A percentile compares a stretch with the other conserved stretches of the same genome.
Evolutionary conservation across 768 basidiomycete species (phyloP).

Genomic region (Podaxis pistillaris): DNA sequence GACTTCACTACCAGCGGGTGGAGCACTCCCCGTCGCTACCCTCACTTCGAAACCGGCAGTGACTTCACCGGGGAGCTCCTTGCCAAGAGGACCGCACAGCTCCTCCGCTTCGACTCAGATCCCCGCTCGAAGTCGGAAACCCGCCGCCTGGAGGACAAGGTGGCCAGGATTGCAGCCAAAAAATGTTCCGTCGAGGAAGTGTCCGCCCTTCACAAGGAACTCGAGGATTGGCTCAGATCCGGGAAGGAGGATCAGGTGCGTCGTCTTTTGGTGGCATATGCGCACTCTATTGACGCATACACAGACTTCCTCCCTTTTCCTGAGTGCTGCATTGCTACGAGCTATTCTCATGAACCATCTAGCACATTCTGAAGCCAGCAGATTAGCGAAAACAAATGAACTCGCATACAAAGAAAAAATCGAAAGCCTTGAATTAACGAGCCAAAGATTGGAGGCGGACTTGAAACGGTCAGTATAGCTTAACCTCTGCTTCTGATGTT

Average conservation of each 20-base stretch:
- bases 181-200: slow-evolving; percentile 90
- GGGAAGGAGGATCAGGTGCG: slow-evolving; percentile 70
- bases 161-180: slow-evolving; percentile 75
- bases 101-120: slow-evolving; percentile 43
- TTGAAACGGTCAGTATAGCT: slow-evolving; percentile 59
- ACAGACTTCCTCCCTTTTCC: slow-evolving; percentile 64
- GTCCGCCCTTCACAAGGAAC: slow-evolving; percentile 70
- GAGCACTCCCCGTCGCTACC: slow-evolving; percentile 61
- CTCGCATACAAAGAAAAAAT: slow-evolving; percentile 59
- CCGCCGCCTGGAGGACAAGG: slow-evolving; percentile 72
- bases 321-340: slow-evolving; percentile 76
- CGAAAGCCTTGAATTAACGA: slow-evolving; percentile 59
- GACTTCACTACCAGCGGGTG: slow-evolving; percentile 71
- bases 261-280: slow-evolving; percentile 23
- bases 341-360: slow-evolving; percentile 83
- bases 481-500: slow-evolving; percentile 16
- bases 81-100: slow-evolving; percentile 46
- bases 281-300: slow-evolving; percentile 17
- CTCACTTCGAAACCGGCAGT: slow-evolving; percentile 48
- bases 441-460: slow-evolving; percentile 65
- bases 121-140: slow-evolving; percentile 51
- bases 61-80: slow-evolving; percentile 39
- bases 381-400: slow-evolving; percentile 63
- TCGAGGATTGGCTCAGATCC: slow-evolving; percentile 70
- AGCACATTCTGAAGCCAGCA: slow-evolving; percentile 76